These are phyloP conservation scores for Pythium volutum DNA, from an alignment of 352 stramenopile species.

Conservation along the genomic window DNA sequence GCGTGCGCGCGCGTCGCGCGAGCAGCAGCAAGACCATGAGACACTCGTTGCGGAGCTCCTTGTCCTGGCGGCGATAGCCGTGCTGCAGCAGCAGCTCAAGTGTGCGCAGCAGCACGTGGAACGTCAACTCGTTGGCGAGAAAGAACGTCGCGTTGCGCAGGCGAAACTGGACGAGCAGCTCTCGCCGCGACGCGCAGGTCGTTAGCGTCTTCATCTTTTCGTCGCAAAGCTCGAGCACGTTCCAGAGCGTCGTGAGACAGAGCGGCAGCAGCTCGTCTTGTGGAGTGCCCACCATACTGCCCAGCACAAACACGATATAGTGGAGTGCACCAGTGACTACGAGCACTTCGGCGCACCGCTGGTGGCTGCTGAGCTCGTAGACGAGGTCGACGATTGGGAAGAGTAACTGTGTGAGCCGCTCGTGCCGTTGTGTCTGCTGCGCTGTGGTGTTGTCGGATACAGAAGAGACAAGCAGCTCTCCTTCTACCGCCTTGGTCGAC, in stretches of 20 bases:
- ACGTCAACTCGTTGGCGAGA: constrained; percentile 53
- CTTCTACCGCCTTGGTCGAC: constrained; percentile 15
- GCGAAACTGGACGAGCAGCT: constrained; percentile 59
- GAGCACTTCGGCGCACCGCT: constrained; percentile 63
- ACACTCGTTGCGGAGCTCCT: constrained; percentile 75
- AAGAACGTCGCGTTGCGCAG: constrained; percentile 64
- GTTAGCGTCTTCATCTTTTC: constrained; percentile 42
- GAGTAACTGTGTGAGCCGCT: constrained; percentile 29
- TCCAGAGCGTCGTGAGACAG: constrained; percentile 76
- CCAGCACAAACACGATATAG: constrained; percentile 65
- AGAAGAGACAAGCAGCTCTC: neutral
- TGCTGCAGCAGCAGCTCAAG: constrained; percentile 53
- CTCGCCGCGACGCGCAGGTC: constrained; percentile 45
- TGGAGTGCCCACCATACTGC: constrained; percentile 36
- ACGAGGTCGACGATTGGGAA: constrained; percentile 66
- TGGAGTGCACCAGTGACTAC: constrained; percentile 61
- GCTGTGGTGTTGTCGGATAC: no score
- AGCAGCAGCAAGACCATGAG: constrained; percentile 69
- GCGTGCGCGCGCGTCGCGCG: constrained; percentile 37
- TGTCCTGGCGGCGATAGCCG: constrained; percentile 71
- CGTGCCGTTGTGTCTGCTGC: neutral
- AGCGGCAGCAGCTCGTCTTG: constrained; percentile 69
- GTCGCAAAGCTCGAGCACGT: constrained; percentile 63
- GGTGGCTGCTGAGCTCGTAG: constrained; percentile 61
- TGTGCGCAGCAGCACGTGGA: constrained; percentile 54